Conservation (phyloP, 768 basidiomycete species). For the Pulveroboletus sp. region DNA sequence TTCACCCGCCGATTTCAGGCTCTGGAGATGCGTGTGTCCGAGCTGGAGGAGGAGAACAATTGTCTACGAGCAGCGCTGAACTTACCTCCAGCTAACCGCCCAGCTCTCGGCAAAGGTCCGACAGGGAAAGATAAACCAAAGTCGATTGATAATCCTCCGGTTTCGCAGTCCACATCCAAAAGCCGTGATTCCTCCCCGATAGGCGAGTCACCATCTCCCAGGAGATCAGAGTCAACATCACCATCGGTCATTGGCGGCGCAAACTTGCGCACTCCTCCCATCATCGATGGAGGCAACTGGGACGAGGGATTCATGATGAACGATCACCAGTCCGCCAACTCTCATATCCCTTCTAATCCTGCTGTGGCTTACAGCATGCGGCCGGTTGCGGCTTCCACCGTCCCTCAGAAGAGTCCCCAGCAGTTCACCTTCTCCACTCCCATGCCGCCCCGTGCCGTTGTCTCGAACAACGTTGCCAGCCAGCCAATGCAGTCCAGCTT, state of each 20-base stretch:
- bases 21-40: conserved; percentile 73
- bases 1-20: conserved; percentile 47
- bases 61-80: conserved; percentile 67
- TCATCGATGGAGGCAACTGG: conserved; percentile 52
- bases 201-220: conserved; percentile 44
- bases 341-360: conserved; percentile 38
- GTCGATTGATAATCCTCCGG: conserved; percentile 34
- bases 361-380: conserved; percentile 44
- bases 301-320: conserved; percentile 52
- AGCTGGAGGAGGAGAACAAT: conserved; percentile 81
- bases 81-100: conserved; percentile 69
- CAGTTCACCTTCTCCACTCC: conserved; percentile 41
- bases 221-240: conserved; percentile 34
- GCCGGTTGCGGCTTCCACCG: conserved; percentile 42
- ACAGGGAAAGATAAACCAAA: conserved; percentile 84
- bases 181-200: conserved; percentile 67
- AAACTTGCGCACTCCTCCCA: conserved; percentile 37
- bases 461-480: conserved; percentile 41
- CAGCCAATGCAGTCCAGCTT: conserved; percentile 37
- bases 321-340: conserved; percentile 36
- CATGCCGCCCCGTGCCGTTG: conserved; percentile 41
- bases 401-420: conserved; percentile 44
- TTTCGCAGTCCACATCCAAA: conserved; percentile 42
- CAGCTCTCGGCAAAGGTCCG: conserved; percentile 75
- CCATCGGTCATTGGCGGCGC: conserved; percentile 31